Percentiles rank a stretch among this genome's conserved stretches.
Conservation (phyloP, 75 land plant species). For the Cunninghamia lanceolata region DNA sequence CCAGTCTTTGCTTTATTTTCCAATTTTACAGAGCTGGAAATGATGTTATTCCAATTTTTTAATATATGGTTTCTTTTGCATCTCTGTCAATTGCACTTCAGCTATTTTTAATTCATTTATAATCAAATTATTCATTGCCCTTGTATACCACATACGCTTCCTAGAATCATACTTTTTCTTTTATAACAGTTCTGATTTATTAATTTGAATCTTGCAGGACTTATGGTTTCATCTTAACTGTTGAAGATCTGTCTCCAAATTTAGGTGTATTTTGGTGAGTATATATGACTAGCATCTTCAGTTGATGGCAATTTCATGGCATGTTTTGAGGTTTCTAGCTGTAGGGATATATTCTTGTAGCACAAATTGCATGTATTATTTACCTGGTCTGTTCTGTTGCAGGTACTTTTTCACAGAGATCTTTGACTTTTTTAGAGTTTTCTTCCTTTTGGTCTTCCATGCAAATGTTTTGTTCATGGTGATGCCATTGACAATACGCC, state of each 20-base stretch:
- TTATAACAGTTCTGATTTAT: background rate
- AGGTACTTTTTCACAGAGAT: constrained; percentile 95
- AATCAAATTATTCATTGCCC: background rate
- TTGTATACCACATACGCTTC: background rate
- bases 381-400: background rate
- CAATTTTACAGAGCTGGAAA: no score
- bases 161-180: background rate
- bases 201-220: constrained; percentile 61
- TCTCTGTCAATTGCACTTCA: background rate
- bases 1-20: no score
- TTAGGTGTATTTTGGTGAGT: constrained; percentile 83
- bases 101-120: background rate
- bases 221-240: constrained; percentile 85
- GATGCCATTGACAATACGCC: constrained; percentile 74
- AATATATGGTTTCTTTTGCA: background rate
- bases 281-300: background rate
- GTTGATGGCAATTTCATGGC: background rate
- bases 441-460: constrained; percentile 90
- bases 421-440: constrained; percentile 80
- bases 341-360: constrained; percentile 1
- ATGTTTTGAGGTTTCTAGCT: background rate
- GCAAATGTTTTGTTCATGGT: constrained; percentile 86
- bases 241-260: constrained; percentile 87
- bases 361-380: background rate
- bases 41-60: background rate